Conservation (phyloP, 2,329 filamentous ascomycete genomes). For the Emmonsiellopsis sp. region DNA sequence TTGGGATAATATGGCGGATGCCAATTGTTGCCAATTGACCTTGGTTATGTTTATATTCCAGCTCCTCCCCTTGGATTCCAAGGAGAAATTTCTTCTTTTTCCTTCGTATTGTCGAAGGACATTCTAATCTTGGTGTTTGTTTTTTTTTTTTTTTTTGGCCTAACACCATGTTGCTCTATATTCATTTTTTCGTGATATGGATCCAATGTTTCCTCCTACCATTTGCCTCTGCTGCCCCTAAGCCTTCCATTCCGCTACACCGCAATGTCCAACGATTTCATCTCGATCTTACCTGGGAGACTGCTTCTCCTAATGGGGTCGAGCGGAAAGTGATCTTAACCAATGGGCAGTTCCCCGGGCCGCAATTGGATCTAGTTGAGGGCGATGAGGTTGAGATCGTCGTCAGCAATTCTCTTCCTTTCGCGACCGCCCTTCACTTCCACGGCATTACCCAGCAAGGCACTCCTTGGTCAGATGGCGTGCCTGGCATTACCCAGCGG, state of each 20-base stretch:
- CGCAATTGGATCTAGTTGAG: constrained; percentile 10
- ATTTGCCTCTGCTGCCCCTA: not conserved
- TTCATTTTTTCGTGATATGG: not conserved
- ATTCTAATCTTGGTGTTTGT: not conserved
- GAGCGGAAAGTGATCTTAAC: constrained; percentile 11
- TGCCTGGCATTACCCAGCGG: constrained; percentile 13
- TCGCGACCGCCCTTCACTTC: constrained; percentile 13
- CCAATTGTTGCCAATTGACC: too few species aligned
- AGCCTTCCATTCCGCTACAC: not conserved
- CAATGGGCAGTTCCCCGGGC: constrained; percentile 14
- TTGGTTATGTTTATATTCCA: too few species aligned
- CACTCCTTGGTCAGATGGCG: constrained; percentile 16
- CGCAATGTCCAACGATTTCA: not conserved
- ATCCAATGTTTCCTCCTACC: not conserved
- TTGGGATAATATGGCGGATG: too few species aligned
- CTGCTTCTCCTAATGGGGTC: constrained; percentile 16
- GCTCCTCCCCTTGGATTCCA: too few species aligned
- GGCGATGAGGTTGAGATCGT: constrained; percentile 10
- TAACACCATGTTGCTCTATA: not conserved
- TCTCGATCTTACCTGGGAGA: constrained; percentile 7
- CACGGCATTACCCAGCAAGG: constrained; percentile 29
- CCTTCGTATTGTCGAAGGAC: not conserved
- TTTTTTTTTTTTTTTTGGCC: not conserved
- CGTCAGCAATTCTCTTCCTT: constrained; percentile 11
- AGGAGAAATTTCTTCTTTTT: not conserved